These are phyloP conservation scores for Mortierella sp. DNA, from an alignment of 371 early-diverging fungal species.

Conservation along the genomic window DNA sequence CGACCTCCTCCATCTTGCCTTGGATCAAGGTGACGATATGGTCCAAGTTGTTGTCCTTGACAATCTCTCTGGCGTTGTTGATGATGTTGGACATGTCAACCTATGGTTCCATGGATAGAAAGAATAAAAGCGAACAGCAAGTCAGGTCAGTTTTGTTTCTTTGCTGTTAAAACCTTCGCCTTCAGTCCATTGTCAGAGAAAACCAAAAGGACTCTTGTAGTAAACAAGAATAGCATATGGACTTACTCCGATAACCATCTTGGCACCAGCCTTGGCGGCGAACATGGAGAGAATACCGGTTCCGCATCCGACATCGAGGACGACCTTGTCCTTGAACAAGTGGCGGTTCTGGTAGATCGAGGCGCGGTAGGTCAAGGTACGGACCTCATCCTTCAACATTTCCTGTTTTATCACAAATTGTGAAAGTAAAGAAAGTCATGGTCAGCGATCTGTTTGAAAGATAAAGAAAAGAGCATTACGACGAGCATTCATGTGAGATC, in stretches of 20 bases:
- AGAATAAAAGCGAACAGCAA: neutral
- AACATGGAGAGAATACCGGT: conserved; percentile 98
- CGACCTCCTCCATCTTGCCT: conserved; percentile 97
- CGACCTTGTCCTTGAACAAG: conserved; percentile 96
- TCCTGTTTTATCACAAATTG: conserved; percentile 66
- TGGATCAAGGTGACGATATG: conserved; percentile 90
- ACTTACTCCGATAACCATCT: conserved; percentile 90
- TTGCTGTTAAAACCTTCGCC: neutral
- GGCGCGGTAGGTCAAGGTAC: conserved; percentile 95
- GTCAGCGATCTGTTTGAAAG: conserved; percentile 5
- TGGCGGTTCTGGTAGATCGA: conserved; percentile 95
- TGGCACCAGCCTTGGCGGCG: conserved; percentile 97
- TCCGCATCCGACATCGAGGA: conserved; percentile 98
- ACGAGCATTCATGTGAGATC: neutral
- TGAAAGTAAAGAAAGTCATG: neutral
- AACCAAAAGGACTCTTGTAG: neutral
- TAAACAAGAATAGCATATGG: neutral
- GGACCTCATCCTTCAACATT: conserved; percentile 96
- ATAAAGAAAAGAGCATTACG: neutral
- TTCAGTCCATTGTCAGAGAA: neutral
- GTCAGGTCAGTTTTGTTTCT: neutral
- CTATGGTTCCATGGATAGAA: conserved; percentile 40
- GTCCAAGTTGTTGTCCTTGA: conserved; percentile 87
- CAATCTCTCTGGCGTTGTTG: conserved; percentile 91
- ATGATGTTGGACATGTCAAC: conserved; percentile 98